Percentiles rank a stretch among this genome's conserved stretches.
Evolutionary conservation across 192 early-diverging fungal species (phyloP).

Genomic region (Coemansia sp.): DNA sequence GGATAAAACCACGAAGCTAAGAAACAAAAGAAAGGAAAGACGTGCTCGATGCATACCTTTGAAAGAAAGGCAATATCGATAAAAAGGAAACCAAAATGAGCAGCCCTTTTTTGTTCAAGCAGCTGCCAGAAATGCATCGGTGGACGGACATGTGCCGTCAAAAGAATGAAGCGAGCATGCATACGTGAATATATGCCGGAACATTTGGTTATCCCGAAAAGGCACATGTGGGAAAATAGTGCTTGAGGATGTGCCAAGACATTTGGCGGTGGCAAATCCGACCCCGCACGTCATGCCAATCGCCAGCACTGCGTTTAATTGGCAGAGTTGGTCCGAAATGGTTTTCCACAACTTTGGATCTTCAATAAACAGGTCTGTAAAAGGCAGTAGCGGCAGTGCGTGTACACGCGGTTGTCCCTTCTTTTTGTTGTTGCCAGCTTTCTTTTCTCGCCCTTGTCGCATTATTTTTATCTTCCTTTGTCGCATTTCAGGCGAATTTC

Average conservation of each 20-base stretch:
- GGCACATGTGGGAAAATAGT: too few relatives aligned
- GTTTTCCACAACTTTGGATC: too few relatives aligned
- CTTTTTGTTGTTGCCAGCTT: not conserved
- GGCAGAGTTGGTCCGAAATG: too few relatives aligned
- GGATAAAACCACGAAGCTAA: not conserved
- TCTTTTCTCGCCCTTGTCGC: not conserved
- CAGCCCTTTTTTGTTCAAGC: not conserved
- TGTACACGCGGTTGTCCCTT: too few relatives aligned
- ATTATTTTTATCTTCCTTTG: slow-evolving; percentile 2
- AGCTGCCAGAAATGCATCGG: too few relatives aligned
- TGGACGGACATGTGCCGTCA: not conserved
- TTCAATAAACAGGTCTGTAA: too few relatives aligned
- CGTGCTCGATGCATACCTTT: not conserved
- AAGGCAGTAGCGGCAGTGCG: too few relatives aligned
- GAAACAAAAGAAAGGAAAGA: not conserved
- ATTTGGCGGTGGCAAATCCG: too few relatives aligned
- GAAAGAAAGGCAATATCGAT: not conserved
- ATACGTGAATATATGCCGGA: not conserved
- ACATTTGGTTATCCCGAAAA: too few relatives aligned
- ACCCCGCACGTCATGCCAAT: too few relatives aligned
- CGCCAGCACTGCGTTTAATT: too few relatives aligned
- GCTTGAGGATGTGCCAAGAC: too few relatives aligned
- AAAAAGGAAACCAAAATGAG: not conserved
- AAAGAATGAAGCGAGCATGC: not conserved
- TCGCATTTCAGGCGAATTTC: not conserved